phyloP scores from a whole-genome alignment of 2,329 filamentous ascomycete species.

The Verticillium klebahnii region DNA sequence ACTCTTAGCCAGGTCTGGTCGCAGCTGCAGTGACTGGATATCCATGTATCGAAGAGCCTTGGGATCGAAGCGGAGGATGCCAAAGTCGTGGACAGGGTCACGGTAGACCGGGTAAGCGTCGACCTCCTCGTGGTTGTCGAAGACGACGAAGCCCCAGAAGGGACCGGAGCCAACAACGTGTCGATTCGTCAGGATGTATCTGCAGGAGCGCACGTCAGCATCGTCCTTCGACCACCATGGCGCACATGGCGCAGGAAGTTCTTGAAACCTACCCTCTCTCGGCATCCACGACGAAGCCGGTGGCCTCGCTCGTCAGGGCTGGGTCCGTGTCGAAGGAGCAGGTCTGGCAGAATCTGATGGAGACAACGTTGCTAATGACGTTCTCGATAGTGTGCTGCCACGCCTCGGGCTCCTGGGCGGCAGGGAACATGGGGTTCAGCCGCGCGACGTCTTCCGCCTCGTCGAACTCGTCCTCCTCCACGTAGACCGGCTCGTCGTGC shows the following conservation, averaged over 20 bases:
- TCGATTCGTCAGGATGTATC: conserved; percentile 79
- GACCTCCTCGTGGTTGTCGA: conserved; percentile 97
- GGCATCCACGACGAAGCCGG: conserved; percentile 95
- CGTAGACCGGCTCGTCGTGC: conserved; percentile 17
- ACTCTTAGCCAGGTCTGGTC: conserved; percentile 78
- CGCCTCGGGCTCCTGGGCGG: conserved; percentile 39
- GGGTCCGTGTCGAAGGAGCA: conserved; percentile 97
- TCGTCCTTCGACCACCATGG: background rate
- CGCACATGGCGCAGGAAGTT: background rate
- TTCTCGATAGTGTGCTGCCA: conserved; percentile 96
- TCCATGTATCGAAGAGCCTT: conserved; percentile 97
- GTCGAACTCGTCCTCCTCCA: conserved; percentile 31
- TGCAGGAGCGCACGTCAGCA: conserved; percentile 15
- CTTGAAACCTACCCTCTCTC: conserved; percentile 64
- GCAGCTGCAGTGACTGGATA: conserved; percentile 70
- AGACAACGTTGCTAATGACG: conserved; percentile 92
- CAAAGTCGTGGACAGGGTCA: conserved; percentile 97
- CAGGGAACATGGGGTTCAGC: conserved; percentile 11
- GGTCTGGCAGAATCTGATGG: conserved; percentile 98
- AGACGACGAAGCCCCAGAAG: conserved; percentile 97
- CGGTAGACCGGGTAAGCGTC: conserved; percentile 96
- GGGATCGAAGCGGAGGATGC: conserved; percentile 93
- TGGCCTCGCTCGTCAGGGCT: conserved; percentile 90
- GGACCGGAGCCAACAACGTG: conserved; percentile 94
- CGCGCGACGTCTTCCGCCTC: conserved; percentile 33